Conservation (phyloP, 257 asterid genomes). For the Gentiana dahurica region DNA sequence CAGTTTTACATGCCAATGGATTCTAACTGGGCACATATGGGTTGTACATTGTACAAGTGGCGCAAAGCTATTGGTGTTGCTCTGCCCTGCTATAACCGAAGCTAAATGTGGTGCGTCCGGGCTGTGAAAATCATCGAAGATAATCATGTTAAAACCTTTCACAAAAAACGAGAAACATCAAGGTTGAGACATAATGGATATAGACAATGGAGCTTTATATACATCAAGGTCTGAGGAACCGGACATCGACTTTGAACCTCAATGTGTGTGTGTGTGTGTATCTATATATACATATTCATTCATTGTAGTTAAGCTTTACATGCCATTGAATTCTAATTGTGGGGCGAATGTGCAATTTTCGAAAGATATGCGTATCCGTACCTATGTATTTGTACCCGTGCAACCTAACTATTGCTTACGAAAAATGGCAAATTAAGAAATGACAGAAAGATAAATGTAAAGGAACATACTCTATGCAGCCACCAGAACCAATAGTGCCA, state of each 20-base stretch:
- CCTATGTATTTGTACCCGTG: background rate
- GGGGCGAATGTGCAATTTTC: no score
- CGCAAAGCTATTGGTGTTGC: constrained; percentile 26
- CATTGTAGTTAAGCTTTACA: no score
- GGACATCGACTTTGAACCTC: no score
- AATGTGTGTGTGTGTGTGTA: background rate
- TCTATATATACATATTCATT: no score
- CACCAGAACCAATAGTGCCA: constrained; percentile 41
- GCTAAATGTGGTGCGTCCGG: constrained; percentile 56
- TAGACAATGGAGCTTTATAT: no score
- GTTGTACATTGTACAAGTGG: constrained; percentile 76
- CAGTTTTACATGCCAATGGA: constrained; percentile 77
- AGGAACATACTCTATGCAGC: constrained; percentile 54
- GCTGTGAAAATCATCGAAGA: constrained; percentile 19
- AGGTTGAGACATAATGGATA: background rate
- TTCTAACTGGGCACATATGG: constrained; percentile 82
- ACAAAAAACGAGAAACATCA: background rate
- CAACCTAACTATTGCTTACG: background rate
- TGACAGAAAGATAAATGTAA: background rate
- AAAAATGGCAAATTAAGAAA: background rate
- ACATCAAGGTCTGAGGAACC: no score
- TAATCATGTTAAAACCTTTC: no score
- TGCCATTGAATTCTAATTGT: no score
- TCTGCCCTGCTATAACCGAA: constrained; percentile 49
- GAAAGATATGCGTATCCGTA: no score